Conservation (phyloP, 176 grass and related monocot species). For the Hsuehochloa calcarea region DNA sequence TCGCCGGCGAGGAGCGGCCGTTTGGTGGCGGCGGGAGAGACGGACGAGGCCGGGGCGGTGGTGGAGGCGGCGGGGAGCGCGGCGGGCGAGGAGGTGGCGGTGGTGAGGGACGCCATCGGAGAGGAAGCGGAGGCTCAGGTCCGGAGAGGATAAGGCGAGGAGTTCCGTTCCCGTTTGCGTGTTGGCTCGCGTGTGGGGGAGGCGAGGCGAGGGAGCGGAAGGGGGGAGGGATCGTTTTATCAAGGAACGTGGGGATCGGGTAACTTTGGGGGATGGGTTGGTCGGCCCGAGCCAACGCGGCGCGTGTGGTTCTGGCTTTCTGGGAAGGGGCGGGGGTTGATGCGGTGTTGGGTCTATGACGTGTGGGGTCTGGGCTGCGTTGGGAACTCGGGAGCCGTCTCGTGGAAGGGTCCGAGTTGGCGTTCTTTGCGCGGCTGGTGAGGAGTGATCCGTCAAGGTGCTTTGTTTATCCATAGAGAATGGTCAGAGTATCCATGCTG, state of each 20-base stretch:
- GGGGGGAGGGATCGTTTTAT: not conserved
- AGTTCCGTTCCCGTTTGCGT: slow-evolving; percentile 32
- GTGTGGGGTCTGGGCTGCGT: not conserved
- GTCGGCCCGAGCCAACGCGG: slow-evolving; percentile 22
- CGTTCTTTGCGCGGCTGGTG: not conserved
- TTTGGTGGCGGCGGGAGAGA: slow-evolving; percentile 51
- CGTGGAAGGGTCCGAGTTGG: not conserved
- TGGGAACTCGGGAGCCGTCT: not conserved
- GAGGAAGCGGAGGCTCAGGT: not conserved
- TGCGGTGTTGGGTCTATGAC: not conserved
- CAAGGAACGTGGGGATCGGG: not conserved
- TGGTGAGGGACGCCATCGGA: slow-evolving; percentile 56
- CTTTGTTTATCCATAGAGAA: not conserved
- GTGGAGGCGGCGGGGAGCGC: slow-evolving; percentile 38
- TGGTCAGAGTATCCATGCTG: too few species aligned
- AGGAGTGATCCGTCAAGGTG: not conserved
- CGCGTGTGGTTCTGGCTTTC: slow-evolving; percentile 15
- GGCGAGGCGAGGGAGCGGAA: slow-evolving; percentile 28
- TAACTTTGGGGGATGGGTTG: too few species aligned
- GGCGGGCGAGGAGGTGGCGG: slow-evolving; percentile 52
- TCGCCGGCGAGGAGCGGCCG: slow-evolving; percentile 68
- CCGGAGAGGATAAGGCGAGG: slow-evolving; percentile 31
- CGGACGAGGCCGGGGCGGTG: slow-evolving; percentile 34
- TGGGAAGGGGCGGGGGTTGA: not conserved
- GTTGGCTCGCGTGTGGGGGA: slow-evolving; percentile 35